Conservation (phyloP, 2,329 filamentous ascomycete genomes). For the Mariannaea sp. region DNA sequence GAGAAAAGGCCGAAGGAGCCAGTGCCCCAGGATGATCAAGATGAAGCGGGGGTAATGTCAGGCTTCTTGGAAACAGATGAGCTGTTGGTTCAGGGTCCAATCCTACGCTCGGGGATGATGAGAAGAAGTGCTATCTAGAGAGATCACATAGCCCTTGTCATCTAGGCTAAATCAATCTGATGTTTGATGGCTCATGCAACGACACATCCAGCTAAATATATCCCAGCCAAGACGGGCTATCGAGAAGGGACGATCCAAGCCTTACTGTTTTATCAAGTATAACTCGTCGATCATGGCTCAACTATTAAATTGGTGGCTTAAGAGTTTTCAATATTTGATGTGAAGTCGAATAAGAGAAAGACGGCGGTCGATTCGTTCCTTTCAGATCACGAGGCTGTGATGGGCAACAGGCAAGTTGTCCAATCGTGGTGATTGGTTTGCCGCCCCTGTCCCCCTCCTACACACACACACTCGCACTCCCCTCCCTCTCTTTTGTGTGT, state of each 20-base stretch:
- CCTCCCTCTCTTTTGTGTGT: too few relatives aligned
- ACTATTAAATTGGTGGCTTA: too few relatives aligned
- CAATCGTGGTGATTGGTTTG: slow-evolving; percentile 13
- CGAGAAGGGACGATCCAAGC: too few relatives aligned
- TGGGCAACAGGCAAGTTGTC: neutral
- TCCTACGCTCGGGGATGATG: too few relatives aligned
- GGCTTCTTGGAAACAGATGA: neutral
- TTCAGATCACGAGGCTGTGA: neutral
- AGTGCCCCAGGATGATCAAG: neutral
- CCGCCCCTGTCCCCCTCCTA: slow-evolving; percentile 1
- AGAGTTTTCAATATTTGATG: neutral
- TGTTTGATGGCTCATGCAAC: too few relatives aligned
- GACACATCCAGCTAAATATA: too few relatives aligned
- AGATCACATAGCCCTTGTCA: neutral
- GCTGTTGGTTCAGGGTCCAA: neutral
- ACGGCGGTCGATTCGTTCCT: neutral
- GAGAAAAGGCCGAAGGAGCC: neutral
- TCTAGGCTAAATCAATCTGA: too few relatives aligned
- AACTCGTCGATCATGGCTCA: too few relatives aligned
- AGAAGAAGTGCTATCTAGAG: neutral
- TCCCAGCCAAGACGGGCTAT: too few relatives aligned
- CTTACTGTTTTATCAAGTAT: too few relatives aligned
- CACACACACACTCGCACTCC: too few relatives aligned
- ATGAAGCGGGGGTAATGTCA: neutral
- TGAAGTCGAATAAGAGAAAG: neutral